These are phyloP conservation scores for Odonthalia washingtoniensis DNA, from an alignment of 31 red algal species.

Conservation along the genomic window DNA sequence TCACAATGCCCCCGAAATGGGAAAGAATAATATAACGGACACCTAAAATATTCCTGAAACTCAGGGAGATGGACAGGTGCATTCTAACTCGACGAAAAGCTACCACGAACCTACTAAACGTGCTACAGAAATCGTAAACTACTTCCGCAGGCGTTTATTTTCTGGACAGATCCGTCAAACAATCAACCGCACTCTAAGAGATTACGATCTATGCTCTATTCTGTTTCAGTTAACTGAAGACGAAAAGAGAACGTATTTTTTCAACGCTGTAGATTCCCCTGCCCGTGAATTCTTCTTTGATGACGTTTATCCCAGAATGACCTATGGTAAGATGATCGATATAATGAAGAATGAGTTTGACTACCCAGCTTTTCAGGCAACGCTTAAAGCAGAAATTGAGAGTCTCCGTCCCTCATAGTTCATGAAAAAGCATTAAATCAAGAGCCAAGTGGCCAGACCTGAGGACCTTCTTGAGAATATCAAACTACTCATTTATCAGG, in stretches of 20 bases:
- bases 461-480: conserved; percentile 2
- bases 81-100: background rate
- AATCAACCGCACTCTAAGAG: background rate
- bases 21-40: background rate
- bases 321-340: no score
- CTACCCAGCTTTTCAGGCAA: background rate
- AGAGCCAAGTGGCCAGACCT: background rate
- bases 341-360: no score
- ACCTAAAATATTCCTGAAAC: background rate
- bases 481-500: background rate
- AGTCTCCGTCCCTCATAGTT: background rate
- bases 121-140: background rate
- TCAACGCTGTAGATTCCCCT: no score
- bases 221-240: no score
- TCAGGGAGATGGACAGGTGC: background rate
- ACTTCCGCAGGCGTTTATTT: background rate
- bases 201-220: background rate
- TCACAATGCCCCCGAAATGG: no score
- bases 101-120: background rate
- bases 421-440: background rate
- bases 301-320: no score
- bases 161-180: background rate
- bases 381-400: background rate
- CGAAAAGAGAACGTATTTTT: no score
- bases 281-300: no score